Evolutionary conservation across 2,329 filamentous ascomycete species (phyloP).

Genomic region (Westerdykella sp.): DNA sequence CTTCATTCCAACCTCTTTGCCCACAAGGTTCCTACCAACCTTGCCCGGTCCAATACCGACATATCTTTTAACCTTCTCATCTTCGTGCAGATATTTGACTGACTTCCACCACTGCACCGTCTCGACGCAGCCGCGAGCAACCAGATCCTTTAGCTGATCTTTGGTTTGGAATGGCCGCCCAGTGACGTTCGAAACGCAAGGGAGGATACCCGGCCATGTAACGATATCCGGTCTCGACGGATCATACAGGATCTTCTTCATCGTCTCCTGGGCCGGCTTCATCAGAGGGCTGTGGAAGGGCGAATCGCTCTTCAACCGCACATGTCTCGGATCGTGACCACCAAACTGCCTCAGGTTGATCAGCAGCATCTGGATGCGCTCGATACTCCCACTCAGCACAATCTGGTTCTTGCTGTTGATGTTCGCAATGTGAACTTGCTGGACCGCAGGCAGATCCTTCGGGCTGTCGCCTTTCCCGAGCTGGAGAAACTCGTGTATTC

Average conservation of each 20-base stretch:
- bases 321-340: slow-evolving; percentile 83
- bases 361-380: slow-evolving; percentile 72
- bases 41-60: slow-evolving; percentile 90
- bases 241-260: slow-evolving; percentile 62
- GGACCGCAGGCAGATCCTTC: slow-evolving; percentile 64
- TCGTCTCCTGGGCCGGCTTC: slow-evolving; percentile 71
- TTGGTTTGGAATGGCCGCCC: slow-evolving; percentile 69
- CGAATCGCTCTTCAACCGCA: slow-evolving; percentile 77
- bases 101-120: slow-evolving; percentile 94
- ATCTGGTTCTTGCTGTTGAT: slow-evolving; percentile 96
- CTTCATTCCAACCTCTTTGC: slow-evolving; percentile 89
- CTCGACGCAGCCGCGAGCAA: slow-evolving; percentile 79
- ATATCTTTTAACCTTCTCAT: slow-evolving; percentile 75
- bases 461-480: slow-evolving; percentile 63
- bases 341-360: slow-evolving; percentile 83
- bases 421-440: slow-evolving; percentile 87
- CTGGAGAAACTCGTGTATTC: slow-evolving; percentile 73
- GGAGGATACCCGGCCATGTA: slow-evolving; percentile 66
- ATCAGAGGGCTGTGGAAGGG: slow-evolving; percentile 92
- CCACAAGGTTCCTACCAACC: slow-evolving; percentile 86
- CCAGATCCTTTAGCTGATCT: slow-evolving; percentile 68
- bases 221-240: slow-evolving; percentile 54
- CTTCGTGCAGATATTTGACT: slow-evolving; percentile 80
- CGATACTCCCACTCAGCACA: slow-evolving; percentile 81
- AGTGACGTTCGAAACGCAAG: slow-evolving; percentile 81